Conservation (phyloP, 768 basidiomycete genomes). For the Termitomyces titanicus region DNA sequence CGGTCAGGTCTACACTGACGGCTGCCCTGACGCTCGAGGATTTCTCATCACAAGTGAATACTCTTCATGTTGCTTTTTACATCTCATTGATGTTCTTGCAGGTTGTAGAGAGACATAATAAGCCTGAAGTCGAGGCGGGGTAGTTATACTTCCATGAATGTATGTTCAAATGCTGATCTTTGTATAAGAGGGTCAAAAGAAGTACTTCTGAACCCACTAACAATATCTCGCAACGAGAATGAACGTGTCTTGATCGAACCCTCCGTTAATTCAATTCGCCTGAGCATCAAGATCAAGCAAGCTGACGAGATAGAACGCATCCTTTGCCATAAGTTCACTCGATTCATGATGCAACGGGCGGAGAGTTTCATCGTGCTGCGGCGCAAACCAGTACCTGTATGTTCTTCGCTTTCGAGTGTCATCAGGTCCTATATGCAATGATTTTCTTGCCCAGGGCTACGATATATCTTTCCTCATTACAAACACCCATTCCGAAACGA, state of each 20-base stretch:
- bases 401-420: constrained; percentile 19
- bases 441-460: constrained; percentile 66
- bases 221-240: constrained; percentile 95
- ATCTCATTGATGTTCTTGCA: constrained; percentile 29
- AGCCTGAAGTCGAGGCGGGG: constrained; percentile 92
- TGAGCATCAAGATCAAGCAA: constrained; percentile 98
- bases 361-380: constrained; percentile 97
- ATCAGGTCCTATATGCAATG: background rate
- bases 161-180: background rate
- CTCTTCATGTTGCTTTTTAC: background rate
- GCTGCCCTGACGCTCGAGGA: constrained; percentile 96
- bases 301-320: constrained; percentile 98
- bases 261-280: constrained; percentile 93
- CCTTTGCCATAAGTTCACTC: constrained; percentile 95
- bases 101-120: constrained; percentile 97
- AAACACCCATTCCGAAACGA: constrained; percentile 93
- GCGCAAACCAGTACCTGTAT: constrained; percentile 85
- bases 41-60: constrained; percentile 89
- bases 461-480: constrained; percentile 99
- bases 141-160: constrained; percentile 23
- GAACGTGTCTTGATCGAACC: constrained; percentile 97
- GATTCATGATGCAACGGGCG: constrained; percentile 99
- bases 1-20: constrained; percentile 94
- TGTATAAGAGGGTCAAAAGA: constrained; percentile 78
- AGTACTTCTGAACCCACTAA: constrained; percentile 88